These are phyloP conservation scores for Pythium phragmitis DNA, from an alignment of 352 stramenopile species.

Conservation along the genomic window DNA sequence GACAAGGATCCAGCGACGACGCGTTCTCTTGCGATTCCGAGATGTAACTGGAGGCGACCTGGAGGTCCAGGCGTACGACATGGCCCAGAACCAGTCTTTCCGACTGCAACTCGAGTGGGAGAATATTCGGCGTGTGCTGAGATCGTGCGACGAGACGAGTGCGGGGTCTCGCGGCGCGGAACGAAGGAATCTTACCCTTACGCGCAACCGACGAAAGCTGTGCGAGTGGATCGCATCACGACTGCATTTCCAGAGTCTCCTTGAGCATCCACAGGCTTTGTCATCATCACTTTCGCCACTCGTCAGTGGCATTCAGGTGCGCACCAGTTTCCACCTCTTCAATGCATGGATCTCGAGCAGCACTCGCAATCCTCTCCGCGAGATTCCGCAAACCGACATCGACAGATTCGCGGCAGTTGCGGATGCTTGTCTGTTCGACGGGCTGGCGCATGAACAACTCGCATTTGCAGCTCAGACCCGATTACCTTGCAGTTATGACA, in stretches of 20 bases:
- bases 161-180: not conserved
- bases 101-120: constrained; percentile 51
- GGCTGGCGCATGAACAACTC: constrained; percentile 60
- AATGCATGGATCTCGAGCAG: constrained; percentile 55
- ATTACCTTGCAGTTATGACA: constrained; percentile 18
- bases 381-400: constrained; percentile 18
- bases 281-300: constrained; percentile 40
- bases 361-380: constrained; percentile 41
- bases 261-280: constrained; percentile 53
- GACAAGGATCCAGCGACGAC: constrained; percentile 37
- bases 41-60: constrained; percentile 48
- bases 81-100: constrained; percentile 38
- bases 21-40: constrained; percentile 46
- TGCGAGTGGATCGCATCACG: constrained; percentile 55
- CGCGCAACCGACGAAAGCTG: constrained; percentile 39
- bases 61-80: constrained; percentile 43
- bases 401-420: constrained; percentile 25
- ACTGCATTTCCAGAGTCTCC: constrained; percentile 55
- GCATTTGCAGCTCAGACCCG: constrained; percentile 32
- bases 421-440: constrained; percentile 43
- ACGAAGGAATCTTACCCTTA: constrained; percentile 34
- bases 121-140: constrained; percentile 37
- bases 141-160: constrained; percentile 3
- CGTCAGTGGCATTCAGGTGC: constrained; percentile 40
- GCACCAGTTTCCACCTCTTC: constrained; percentile 47